phyloP scores from a whole-genome alignment of 106 monocot species.

The Dendrobium huoshanense region DNA sequence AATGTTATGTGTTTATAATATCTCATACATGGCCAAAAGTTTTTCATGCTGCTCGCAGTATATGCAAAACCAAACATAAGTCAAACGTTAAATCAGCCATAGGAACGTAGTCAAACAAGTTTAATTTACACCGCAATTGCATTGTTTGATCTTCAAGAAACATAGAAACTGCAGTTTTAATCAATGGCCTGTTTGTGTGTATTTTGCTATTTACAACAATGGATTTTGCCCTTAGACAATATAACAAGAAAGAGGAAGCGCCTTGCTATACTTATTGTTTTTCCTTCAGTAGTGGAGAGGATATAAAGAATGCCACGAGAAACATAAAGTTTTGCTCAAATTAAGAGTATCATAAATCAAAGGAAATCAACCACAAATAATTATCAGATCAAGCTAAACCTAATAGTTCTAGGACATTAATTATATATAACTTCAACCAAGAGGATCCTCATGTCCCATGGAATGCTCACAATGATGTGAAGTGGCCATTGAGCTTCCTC shows the following conservation, averaged over 20 bases:
- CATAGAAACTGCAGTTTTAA: neutral
- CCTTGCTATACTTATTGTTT: neutral
- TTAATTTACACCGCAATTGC: neutral
- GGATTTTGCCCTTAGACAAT: neutral
- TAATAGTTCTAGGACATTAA: neutral
- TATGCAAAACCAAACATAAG: neutral
- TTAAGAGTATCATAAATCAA: neutral
- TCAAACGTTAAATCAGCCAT: neutral
- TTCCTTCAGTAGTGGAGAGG: neutral
- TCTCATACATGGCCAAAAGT: no score
- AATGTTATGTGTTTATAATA: no score
- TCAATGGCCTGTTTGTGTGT: no score
- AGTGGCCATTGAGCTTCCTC: neutral
- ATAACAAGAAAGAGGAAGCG: neutral
- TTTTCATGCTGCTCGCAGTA: neutral
- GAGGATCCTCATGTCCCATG: neutral
- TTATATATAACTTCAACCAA: neutral
- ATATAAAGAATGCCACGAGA: neutral
- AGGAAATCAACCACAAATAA: neutral
- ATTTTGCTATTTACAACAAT: neutral
- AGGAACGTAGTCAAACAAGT: neutral
- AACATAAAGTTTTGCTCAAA: neutral
- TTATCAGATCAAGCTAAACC: neutral
- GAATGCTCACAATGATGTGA: neutral
- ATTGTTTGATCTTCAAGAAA: neutral